Percentiles rank a stretch among this genome's conserved stretches.
Evolutionary conservation across 495 filamentous ascomycete species (phyloP).

Genomic region (Gamarada debralockiae): DNA sequence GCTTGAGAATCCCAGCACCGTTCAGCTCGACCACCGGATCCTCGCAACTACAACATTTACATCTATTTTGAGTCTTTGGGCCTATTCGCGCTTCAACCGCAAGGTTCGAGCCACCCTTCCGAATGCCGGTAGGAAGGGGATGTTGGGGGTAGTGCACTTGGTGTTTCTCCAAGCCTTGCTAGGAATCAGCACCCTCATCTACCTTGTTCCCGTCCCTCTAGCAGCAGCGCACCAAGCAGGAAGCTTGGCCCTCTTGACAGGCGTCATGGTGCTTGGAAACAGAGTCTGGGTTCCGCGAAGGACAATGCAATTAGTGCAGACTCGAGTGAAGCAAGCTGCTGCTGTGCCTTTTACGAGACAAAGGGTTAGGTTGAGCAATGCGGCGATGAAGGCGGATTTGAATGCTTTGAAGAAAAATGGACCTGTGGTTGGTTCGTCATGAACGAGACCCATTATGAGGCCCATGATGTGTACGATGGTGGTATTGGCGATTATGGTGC

Average conservation of each 20-base stretch:
- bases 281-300: slow-evolving; percentile 46
- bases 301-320: slow-evolving; percentile 34
- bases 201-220: slow-evolving; percentile 83
- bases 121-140: slow-evolving; percentile 58
- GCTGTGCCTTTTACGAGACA: neutral
- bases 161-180: slow-evolving; percentile 77
- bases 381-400: slow-evolving; percentile 3
- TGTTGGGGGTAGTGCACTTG: slow-evolving; percentile 78
- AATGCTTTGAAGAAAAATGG: slow-evolving; percentile 3
- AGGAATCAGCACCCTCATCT: slow-evolving; percentile 85
- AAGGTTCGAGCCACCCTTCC: slow-evolving; percentile 62
- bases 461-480: neutral
- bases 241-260: slow-evolving; percentile 77
- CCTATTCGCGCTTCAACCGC: slow-evolving; percentile 64
- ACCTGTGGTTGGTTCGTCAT: neutral
- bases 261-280: slow-evolving; percentile 68
- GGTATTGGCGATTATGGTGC: neutral
- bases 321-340: neutral
- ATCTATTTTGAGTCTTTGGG: slow-evolving; percentile 70
- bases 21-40: slow-evolving; percentile 93
- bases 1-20: slow-evolving; percentile 91
- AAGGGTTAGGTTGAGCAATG: neutral
- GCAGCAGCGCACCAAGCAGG: slow-evolving; percentile 95
- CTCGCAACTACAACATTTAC: slow-evolving; percentile 87
- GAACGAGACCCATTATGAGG: too few species aligned